Conservation (phyloP, 2,329 filamentous ascomycete species). For the Berkeleyomyces basicola region DNA sequence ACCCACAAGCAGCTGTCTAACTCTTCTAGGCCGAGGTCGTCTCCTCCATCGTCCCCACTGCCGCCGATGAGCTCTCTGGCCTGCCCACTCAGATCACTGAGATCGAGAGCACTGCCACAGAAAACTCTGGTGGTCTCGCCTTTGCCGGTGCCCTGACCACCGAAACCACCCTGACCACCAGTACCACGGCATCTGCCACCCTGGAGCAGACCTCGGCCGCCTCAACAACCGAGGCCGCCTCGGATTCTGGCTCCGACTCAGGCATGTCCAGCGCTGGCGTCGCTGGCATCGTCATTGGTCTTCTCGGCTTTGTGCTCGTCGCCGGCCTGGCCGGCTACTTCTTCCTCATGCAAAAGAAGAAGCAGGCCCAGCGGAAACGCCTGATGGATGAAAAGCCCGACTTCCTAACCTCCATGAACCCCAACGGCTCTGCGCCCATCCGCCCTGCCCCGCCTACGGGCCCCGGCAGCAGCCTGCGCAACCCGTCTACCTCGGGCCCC, state of each 20-base stretch:
- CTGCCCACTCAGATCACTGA: constrained; percentile 12
- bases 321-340: constrained; percentile 55
- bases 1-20: not conserved
- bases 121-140: constrained; percentile 17
- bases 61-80: not conserved
- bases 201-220: constrained; percentile 12
- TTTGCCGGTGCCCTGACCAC: constrained; percentile 15
- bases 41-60: not conserved
- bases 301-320: constrained; percentile 51
- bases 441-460: constrained; percentile 11
- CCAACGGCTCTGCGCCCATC: constrained; percentile 3
- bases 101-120: constrained; percentile 14
- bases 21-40: not conserved
- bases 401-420: not conserved
- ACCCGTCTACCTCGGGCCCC: not conserved
- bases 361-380: constrained; percentile 38
- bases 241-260: constrained; percentile 15
- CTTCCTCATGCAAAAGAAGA: constrained; percentile 52
- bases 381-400: constrained; percentile 17
- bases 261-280: constrained; percentile 32
- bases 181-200: constrained; percentile 14
- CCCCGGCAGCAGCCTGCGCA: constrained; percentile 7
- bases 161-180: constrained; percentile 14
- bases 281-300: constrained; percentile 73
- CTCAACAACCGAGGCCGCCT: constrained; percentile 8